Evolutionary conservation across 2,329 filamentous ascomycete genomes (phyloP), one percentile per base, ranked within the genome.

Genomic region (Furcasterigmium sp.): DNA sequence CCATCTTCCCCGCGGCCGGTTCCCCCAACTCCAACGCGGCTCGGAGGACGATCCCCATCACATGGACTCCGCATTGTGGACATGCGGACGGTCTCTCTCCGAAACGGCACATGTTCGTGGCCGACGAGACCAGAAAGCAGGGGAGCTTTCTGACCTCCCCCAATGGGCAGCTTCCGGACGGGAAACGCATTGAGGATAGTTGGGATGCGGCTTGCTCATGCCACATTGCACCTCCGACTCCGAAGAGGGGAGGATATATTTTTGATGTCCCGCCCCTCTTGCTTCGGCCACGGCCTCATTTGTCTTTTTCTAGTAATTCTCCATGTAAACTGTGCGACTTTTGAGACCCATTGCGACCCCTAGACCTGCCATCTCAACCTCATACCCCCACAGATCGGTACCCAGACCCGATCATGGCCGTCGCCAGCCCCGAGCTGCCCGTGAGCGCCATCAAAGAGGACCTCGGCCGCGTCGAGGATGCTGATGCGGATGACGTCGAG

Each of bases 1-100:
- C 23, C 23, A 26, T 26, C n/a, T 26, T 26, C 23, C 23, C 23
- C 23, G 23, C 32, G n/a, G 5, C 32, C 32, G n/a, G n/a, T n/a
- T 35, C 18, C 32, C 18, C 32, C 32, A 35, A 35, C 32, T 35
- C 32, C 32, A 18, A 35, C 14, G 14, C 32, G 32, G 32, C 7
- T 35, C 32, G 32, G 32, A 35, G 17, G 32, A 18, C n/a, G n/a
- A 35, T 35, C 32, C 32, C 32, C 32, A 35, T 35, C 32, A 35
- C 32, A 35, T 35, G 32, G n/a, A n/a, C 32, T 35, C 32, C 32
- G 32, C 32, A 35, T 35, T 35, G 32, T 17, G 32, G n/a, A 15
- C 32, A 10, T 17, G 15, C 32, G 32, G 32, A 35, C 32, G 32
- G 15, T 35, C n/a, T 17, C 32, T 35, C 32, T 35, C 32, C 32